phyloP scores from a whole-genome alignment of 177 flowering plant genomes.

The Vitis hybrid region DNA sequence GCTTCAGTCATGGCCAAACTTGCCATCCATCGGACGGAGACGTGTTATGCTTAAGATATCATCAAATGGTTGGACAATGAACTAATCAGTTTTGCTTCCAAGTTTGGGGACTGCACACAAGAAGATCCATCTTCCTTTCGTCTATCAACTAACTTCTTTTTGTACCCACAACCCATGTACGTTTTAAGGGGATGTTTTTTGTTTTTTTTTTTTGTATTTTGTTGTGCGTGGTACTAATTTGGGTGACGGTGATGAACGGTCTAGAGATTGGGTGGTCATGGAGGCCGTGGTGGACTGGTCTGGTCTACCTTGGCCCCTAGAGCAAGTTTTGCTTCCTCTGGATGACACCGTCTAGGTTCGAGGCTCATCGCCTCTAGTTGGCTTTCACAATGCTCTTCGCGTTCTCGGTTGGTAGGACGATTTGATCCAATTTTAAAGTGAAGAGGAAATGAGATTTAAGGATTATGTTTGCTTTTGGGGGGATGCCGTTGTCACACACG shows the following conservation, averaged over 20 bases:
- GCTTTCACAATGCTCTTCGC: no score
- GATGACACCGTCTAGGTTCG: no score
- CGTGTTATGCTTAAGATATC: constrained; percentile 22
- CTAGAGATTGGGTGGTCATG: constrained; percentile 95
- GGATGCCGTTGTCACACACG: constrained; percentile 93
- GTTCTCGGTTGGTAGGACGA: no score
- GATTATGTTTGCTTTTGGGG: constrained; percentile 71
- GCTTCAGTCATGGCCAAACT: constrained; percentile 46
- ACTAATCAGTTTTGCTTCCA: no score
- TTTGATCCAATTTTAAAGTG: no score
- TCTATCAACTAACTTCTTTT: no score
- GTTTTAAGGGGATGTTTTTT: no score
- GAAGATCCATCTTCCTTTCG: no score
- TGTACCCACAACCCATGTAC: no score
- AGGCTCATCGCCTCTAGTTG: no score
- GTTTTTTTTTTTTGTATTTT: constrained; percentile 27
- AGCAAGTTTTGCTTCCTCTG: constrained; percentile 49
- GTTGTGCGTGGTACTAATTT: constrained; percentile 89
- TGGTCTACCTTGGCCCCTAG: constrained; percentile 70
- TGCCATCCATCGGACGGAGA: constrained; percentile 66
- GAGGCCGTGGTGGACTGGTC: constrained; percentile 91
- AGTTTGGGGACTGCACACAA: no score
- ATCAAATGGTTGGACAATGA: constrained; percentile 5
- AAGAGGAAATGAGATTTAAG: no score
- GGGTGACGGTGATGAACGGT: constrained; percentile 96